Conservation (phyloP, 225 moss, liverwort and hornwort species). For the Lunularia cruciata region DNA sequence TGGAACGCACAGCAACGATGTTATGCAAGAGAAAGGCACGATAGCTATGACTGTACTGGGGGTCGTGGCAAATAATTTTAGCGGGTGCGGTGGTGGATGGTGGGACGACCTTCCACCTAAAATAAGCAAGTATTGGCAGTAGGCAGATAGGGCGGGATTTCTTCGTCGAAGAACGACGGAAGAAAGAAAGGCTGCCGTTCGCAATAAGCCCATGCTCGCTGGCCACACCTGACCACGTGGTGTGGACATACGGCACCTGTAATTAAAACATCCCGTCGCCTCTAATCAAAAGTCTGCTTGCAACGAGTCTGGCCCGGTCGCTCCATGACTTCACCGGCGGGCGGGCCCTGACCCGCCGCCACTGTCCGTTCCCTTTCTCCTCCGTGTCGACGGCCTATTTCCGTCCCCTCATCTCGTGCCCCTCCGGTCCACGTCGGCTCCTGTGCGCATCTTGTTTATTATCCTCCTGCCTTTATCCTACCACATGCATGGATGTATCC, state of each 20-base stretch:
- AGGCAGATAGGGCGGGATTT: slow-evolving; percentile 9
- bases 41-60: background rate
- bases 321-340: background rate
- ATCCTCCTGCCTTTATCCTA: background rate
- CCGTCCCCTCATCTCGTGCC: background rate
- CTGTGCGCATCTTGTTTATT: background rate
- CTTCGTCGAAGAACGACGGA: background rate
- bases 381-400: background rate
- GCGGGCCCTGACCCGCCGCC: slow-evolving; percentile 9
- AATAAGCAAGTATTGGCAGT: slow-evolving; percentile 1
- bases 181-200: background rate
- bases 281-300: background rate
- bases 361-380: background rate
- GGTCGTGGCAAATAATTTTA: background rate
- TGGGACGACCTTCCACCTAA: background rate
- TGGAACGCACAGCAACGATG: background rate
- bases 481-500: slow-evolving; percentile 19
- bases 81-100: slow-evolving; percentile 1
- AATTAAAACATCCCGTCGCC: background rate
- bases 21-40: background rate
- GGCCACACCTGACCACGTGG: slow-evolving; percentile 4
- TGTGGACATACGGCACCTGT: background rate
- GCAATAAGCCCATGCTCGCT: slow-evolving; percentile 13
- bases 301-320: background rate
- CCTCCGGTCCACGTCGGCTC: slow-evolving; percentile 3